Conservation (phyloP, 805 yeast genomes). For the Candida manassasensis region DNA sequence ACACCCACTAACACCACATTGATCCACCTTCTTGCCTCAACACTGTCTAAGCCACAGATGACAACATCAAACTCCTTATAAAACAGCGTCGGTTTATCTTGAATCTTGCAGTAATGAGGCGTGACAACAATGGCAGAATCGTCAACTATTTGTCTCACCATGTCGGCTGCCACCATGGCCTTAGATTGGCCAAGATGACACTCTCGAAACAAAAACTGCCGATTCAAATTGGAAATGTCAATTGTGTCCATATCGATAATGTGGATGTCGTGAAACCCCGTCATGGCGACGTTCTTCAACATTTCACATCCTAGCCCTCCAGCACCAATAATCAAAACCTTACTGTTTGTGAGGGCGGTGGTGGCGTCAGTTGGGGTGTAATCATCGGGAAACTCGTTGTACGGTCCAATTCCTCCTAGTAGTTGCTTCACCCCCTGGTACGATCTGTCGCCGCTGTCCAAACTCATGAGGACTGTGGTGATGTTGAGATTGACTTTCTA, state of each 20-base stretch:
- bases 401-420: conserved; percentile 31
- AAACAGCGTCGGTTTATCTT: conserved; percentile 53
- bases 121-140: conserved; percentile 37
- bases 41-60: conserved; percentile 83
- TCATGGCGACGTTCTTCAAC: conserved; percentile 61
- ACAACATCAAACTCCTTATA: conserved; percentile 67
- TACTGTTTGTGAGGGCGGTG: conserved; percentile 17
- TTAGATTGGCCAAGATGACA: conserved; percentile 62
- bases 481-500: too few species aligned
- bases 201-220: conserved; percentile 67
- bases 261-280: conserved; percentile 63
- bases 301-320: conserved; percentile 86
- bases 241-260: conserved; percentile 82
- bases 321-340: conserved; percentile 58
- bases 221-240: conserved; percentile 68
- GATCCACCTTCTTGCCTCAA: conserved; percentile 89
- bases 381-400: conserved; percentile 34
- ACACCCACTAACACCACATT: conserved; percentile 62
- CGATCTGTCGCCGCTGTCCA: background rate
- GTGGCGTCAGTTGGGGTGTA: conserved; percentile 21
- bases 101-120: conserved; percentile 61
- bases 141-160: conserved; percentile 44
- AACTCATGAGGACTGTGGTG: too few species aligned
- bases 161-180: conserved; percentile 60
- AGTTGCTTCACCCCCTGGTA: conserved; percentile 13